phyloP scores from a whole-genome alignment of 2,329 filamentous ascomycete species.

The Mariannaea sp. region DNA sequence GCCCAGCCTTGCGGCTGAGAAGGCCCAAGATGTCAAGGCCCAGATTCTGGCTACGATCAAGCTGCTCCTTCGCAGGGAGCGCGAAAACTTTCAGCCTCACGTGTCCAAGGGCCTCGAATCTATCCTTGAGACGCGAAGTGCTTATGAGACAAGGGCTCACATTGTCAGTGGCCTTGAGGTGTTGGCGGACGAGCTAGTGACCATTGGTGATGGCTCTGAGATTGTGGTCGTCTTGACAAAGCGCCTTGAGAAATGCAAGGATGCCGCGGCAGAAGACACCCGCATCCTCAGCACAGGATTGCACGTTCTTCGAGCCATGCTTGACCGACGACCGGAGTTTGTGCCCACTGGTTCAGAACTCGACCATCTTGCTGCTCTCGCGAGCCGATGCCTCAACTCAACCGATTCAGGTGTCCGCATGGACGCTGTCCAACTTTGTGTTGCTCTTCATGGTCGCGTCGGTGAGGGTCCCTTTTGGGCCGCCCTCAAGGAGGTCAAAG shows the following conservation, averaged over 20 bases:
- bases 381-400: conserved; percentile 63
- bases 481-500: conserved; percentile 65
- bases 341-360: conserved; percentile 58
- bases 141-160: conserved; percentile 71
- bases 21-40: conserved; percentile 72
- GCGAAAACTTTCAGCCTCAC: conserved; percentile 68
- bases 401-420: conserved; percentile 68
- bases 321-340: conserved; percentile 56
- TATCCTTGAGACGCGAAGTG: conserved; percentile 66
- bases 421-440: conserved; percentile 80
- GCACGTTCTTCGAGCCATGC: conserved; percentile 63
- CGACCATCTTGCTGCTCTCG: conserved; percentile 54
- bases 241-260: conserved; percentile 50
- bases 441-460: conserved; percentile 68
- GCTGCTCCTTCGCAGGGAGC: conserved; percentile 70
- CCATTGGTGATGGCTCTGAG: conserved; percentile 66
- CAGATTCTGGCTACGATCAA: conserved; percentile 77
- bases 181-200: conserved; percentile 72
- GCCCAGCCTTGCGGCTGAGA: conserved; percentile 60
- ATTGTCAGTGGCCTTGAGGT: conserved; percentile 76
- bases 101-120: conserved; percentile 70
- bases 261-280: conserved; percentile 51
- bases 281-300: conserved; percentile 66
- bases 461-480: conserved; percentile 70
- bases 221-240: conserved; percentile 60